Conservation (phyloP, 805 yeast genomes). For the Saturnispora mendoncae region DNA sequence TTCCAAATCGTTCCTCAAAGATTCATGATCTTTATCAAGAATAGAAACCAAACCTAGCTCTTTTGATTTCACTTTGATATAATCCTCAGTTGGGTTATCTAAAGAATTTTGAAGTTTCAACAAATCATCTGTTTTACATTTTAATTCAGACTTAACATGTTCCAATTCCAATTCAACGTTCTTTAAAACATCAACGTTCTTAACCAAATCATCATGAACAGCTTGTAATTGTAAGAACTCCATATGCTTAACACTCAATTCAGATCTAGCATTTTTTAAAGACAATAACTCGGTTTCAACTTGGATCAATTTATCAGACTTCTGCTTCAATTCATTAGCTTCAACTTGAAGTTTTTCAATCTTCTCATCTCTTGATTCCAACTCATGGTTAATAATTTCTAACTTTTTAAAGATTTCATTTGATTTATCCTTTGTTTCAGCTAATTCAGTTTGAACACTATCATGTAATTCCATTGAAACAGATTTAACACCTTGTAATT, state of each 20-base stretch:
- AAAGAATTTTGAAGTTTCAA: background rate
- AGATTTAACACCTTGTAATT: conserved; percentile 11
- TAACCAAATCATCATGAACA: conserved; percentile 2
- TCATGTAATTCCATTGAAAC: conserved; percentile 14
- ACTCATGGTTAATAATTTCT: conserved; percentile 2
- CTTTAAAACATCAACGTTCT: conserved; percentile 1
- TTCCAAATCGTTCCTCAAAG: conserved; percentile 9
- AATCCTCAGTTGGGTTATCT: conserved; percentile 18
- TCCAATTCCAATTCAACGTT: conserved; percentile 5
- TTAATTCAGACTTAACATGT: background rate
- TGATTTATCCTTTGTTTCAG: conserved; percentile 6
- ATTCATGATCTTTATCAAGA: conserved; percentile 14
- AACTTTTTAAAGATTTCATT: conserved; percentile 8
- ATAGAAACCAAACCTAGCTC: conserved; percentile 17
- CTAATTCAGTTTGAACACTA: conserved; percentile 11
- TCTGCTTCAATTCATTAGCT: background rate
- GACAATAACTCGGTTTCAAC: conserved; percentile 4
- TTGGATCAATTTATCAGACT: conserved; percentile 7
- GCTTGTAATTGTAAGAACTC: conserved; percentile 6
- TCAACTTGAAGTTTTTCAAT: conserved; percentile 1
- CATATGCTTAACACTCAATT: conserved; percentile 6
- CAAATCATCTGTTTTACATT: conserved; percentile 6
- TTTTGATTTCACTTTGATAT: conserved; percentile 16
- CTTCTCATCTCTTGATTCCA: conserved; percentile 5
- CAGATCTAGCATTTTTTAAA: conserved; percentile 7